These are phyloP conservation scores for Berkeleyomyces basicola DNA, from an alignment of 2,329 filamentous ascomycete species.

Conservation along the genomic window DNA sequence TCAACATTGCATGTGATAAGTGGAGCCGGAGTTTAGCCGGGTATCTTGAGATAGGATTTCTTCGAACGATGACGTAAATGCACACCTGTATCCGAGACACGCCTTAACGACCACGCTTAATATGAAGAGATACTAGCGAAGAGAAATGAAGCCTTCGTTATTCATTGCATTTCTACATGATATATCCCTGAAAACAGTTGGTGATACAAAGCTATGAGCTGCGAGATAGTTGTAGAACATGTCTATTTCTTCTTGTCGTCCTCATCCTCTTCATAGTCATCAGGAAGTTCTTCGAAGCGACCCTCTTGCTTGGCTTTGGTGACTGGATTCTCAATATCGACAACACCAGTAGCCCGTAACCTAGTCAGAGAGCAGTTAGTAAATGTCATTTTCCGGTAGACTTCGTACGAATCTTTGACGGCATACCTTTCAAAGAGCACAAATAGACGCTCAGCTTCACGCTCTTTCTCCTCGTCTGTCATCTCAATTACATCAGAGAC, in stretches of 20 bases:
- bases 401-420: background rate
- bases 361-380: conserved; percentile 19
- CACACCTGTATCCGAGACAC: background rate
- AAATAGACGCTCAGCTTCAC: conserved; percentile 78
- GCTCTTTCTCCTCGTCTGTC: conserved; percentile 81
- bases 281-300: conserved; percentile 47
- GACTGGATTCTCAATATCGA: conserved; percentile 67
- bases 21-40: background rate
- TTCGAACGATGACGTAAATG: background rate
- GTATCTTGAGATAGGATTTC: background rate
- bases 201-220: background rate
- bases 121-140: background rate
- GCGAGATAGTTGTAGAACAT: background rate
- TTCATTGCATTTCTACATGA: background rate
- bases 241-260: conserved; percentile 15
- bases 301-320: conserved; percentile 52
- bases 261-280: conserved; percentile 18
- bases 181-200: background rate
- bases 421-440: conserved; percentile 71
- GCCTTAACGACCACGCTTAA: background rate
- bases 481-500: conserved; percentile 48
- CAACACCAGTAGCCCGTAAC: conserved; percentile 56
- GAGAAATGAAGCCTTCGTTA: background rate
- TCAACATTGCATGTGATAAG: background rate
- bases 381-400: background rate